Evolutionary conservation across 306 rosid genomes (phyloP).

Genomic region (Mimosa pudica): DNA sequence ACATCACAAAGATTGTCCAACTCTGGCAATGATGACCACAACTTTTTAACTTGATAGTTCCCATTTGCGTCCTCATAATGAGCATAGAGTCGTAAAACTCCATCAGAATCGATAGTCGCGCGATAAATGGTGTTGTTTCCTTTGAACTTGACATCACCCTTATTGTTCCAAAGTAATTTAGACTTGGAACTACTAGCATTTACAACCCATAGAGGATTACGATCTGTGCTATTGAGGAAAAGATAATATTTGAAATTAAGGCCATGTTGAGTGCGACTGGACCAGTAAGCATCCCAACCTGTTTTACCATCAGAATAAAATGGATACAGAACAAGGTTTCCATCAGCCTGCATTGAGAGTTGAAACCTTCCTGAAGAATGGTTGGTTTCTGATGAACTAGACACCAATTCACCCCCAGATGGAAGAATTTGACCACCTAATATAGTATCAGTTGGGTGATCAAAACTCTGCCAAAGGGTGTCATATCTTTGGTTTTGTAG

Average conservation of each 20-base stretch:
- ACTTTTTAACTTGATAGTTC: too few relatives aligned
- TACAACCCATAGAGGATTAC: neutral
- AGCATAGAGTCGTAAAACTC: conserved; percentile 29
- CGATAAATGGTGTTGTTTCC: conserved; percentile 7
- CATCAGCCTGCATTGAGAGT: conserved; percentile 40
- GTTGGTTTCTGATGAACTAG: conserved; percentile 22
- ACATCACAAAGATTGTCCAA: neutral
- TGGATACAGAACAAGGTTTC: conserved; percentile 39
- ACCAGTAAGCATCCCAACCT: conserved; percentile 32
- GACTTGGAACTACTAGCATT: neutral
- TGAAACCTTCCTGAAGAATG: conserved; percentile 23
- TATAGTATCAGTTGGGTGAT: conserved; percentile 44
- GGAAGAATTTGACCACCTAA: conserved; percentile 35
- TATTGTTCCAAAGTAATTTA: neutral
- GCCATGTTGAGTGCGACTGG: neutral
- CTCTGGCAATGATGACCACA: neutral
- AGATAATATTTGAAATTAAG: neutral
- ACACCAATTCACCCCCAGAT: conserved; percentile 28
- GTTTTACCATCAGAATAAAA: neutral
- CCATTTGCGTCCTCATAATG: neutral
- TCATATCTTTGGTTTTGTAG: neutral
- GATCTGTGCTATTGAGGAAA: conserved; percentile 25
- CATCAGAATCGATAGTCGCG: conserved; percentile 37
- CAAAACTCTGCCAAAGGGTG: conserved; percentile 45
- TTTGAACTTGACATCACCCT: neutral